A percentile compares a stretch with the other conserved stretches of the same genome.
phyloP scores from a whole-genome alignment of 192 early-diverging fungal species.

The Dissophora ornata region DNA sequence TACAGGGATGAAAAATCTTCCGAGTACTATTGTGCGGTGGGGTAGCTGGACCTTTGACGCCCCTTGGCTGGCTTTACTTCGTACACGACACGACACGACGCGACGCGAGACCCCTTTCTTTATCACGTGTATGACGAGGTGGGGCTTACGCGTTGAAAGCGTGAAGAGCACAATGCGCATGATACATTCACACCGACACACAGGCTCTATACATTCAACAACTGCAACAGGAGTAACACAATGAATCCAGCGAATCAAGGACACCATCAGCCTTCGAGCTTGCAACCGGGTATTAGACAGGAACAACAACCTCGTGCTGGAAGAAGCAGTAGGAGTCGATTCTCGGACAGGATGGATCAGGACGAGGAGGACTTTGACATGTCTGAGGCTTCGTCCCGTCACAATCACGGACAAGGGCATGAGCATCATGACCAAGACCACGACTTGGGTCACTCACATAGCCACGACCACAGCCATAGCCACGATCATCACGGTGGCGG shows the following conservation, averaged over 20 bases:
- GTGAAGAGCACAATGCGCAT: not conserved
- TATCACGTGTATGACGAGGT: no score
- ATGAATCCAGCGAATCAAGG: constrained; percentile 11
- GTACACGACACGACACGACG: no score
- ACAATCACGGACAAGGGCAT: no score
- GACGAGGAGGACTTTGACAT: constrained; percentile 15
- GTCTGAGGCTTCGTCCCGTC: not conserved
- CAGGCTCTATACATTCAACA: not conserved
- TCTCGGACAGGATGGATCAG: constrained; percentile 8
- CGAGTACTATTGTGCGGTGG: no score
- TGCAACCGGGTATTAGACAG: constrained; percentile 29
- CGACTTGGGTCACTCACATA: constrained; percentile 9
- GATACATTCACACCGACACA: not conserved
- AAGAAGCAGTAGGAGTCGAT: not conserved
- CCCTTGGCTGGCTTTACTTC: no score
- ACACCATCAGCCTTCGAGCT: constrained; percentile 7
- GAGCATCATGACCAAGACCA: constrained; percentile 2
- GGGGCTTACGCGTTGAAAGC: no score
- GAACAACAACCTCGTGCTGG: not conserved
- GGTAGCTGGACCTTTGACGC: no score
- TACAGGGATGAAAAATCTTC: no score
- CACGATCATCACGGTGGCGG: constrained; percentile 5
- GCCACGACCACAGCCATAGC: constrained; percentile 18
- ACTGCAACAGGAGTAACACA: not conserved
- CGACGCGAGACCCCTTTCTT: no score